Conservation (phyloP, 2,329 filamentous ascomycete species). For the Madurella fahalii region DNA sequence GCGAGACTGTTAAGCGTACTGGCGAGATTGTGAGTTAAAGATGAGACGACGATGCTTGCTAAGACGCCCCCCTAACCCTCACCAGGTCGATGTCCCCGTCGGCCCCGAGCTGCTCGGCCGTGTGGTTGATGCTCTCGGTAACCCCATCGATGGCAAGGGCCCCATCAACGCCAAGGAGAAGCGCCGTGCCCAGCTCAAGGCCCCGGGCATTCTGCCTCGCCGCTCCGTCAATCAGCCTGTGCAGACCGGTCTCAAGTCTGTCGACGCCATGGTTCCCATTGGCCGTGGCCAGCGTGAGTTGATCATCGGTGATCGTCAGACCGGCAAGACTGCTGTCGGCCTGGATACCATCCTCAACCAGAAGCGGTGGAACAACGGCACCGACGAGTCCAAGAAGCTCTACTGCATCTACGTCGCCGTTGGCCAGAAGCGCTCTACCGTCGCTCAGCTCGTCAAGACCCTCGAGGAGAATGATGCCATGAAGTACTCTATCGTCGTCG, state of each 20-base stretch:
- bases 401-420: constrained; percentile 99
- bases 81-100: constrained; percentile 93
- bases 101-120: constrained; percentile 89
- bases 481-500: constrained; percentile 94
- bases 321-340: constrained; percentile 97
- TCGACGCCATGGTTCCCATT: constrained; percentile 99
- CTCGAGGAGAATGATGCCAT: constrained; percentile 99
- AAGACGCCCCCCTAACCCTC: constrained; percentile 24
- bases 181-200: constrained; percentile 98
- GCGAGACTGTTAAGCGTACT: constrained; percentile 99
- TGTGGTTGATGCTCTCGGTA: constrained; percentile 97
- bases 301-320: constrained; percentile 99
- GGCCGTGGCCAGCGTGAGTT: constrained; percentile 99
- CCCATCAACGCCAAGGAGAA: constrained; percentile 88
- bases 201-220: constrained; percentile 95
- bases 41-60: background rate
- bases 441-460: constrained; percentile 98
- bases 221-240: constrained; percentile 97
- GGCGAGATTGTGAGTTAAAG: constrained; percentile 83
- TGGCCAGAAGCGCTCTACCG: constrained; percentile 98
- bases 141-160: constrained; percentile 99
- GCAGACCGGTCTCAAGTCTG: constrained; percentile 98
- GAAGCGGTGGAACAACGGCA: constrained; percentile 89
- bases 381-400: constrained; percentile 95
- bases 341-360: constrained; percentile 99